These are phyloP conservation scores for Xylaria arbuscula DNA, from an alignment of 2,329 filamentous ascomycete genomes.

Conservation along the genomic window DNA sequence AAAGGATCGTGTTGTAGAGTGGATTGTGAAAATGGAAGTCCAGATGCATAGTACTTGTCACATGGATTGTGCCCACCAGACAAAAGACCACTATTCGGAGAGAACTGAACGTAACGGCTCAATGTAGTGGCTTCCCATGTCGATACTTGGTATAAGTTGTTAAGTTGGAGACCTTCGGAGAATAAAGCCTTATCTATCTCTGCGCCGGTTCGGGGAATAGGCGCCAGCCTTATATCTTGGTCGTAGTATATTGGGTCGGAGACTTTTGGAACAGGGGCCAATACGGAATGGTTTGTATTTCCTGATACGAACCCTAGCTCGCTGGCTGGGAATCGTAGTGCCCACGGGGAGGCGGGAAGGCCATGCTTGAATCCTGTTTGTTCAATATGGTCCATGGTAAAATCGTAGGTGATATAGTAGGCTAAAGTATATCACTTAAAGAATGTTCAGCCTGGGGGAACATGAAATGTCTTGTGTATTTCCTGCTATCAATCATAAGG, in stretches of 20 bases:
- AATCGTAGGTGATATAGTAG: no score
- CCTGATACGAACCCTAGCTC: neutral
- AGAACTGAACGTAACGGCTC: constrained; percentile 3
- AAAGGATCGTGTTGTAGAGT: no score
- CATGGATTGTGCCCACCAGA: neutral
- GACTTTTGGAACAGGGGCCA: neutral
- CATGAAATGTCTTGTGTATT: no score
- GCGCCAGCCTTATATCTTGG: neutral
- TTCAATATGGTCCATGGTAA: neutral
- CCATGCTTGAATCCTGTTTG: neutral
- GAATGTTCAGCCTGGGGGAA: no score
- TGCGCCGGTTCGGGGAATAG: neutral
- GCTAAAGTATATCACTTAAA: no score
- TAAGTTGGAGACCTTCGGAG: neutral
- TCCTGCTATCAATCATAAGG: no score
- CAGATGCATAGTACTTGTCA: no score
- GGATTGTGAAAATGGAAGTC: no score
- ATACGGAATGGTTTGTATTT: neutral
- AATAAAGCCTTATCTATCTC: neutral
- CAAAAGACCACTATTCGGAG: neutral
- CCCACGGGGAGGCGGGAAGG: constrained; percentile 6
- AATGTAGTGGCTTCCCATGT: constrained; percentile 2
- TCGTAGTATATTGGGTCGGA: constrained; percentile 14
- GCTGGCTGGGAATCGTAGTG: neutral
- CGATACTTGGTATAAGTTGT: neutral